Conservation (phyloP, 2,329 filamentous ascomycete genomes). For the Fusarium oxysporum region DNA sequence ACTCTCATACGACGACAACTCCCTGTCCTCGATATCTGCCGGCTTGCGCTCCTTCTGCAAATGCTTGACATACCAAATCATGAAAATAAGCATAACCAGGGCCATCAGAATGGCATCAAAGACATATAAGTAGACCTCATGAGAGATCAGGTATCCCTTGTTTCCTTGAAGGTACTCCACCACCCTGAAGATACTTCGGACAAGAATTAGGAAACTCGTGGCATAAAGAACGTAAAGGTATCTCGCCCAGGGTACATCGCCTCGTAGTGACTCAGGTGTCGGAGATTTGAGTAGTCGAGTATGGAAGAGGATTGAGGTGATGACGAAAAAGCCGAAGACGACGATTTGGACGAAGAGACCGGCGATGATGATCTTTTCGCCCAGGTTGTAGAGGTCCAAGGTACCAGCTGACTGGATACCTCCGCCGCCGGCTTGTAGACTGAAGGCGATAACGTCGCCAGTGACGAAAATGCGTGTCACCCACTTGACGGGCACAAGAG, state of each 20-base stretch:
- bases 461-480: constrained; percentile 17
- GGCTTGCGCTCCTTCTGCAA: background rate
- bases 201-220: constrained; percentile 12
- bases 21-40: background rate
- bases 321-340: constrained; percentile 11
- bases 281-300: background rate
- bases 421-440: background rate
- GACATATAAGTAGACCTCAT: constrained; percentile 2
- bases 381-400: background rate
- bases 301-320: constrained; percentile 12
- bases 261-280: background rate
- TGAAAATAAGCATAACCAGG: background rate
- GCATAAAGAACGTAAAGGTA: constrained; percentile 15
- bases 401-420: constrained; percentile 12
- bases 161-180: constrained; percentile 13
- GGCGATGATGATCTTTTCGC: constrained; percentile 13
- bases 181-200: constrained; percentile 13
- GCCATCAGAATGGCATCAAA: constrained; percentile 19
- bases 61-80: constrained; percentile 13
- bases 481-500: constrained; percentile 11
- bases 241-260: background rate
- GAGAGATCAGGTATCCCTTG: constrained; percentile 4
- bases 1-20: background rate
- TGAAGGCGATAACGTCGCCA: background rate
- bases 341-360: constrained; percentile 9